Conservation (phyloP, 352 stramenopile genomes). For the Peronospora destructor region DNA sequence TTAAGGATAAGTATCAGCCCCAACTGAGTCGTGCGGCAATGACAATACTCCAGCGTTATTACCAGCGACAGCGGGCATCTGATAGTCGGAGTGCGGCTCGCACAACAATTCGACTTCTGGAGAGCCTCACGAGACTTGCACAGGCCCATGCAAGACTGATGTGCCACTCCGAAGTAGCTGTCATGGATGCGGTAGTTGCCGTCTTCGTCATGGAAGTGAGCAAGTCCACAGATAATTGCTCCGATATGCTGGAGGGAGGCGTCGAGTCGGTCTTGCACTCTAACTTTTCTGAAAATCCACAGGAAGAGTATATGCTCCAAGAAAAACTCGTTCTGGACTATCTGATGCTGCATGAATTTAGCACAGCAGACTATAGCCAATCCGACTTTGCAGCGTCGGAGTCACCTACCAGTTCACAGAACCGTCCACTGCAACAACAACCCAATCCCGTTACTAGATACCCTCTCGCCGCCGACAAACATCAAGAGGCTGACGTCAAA, state of each 20-base stretch:
- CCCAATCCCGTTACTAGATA: constrained; percentile 9
- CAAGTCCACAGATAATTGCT: constrained; percentile 57
- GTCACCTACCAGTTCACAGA: not conserved
- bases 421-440: not conserved
- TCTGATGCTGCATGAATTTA: constrained; percentile 50
- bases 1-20: constrained; percentile 86
- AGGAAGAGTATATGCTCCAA: constrained; percentile 55
- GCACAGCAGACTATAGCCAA: constrained; percentile 18
- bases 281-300: constrained; percentile 54
- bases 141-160: constrained; percentile 88
- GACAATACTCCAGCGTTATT: constrained; percentile 88
- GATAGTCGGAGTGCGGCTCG: constrained; percentile 59
- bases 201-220: constrained; percentile 78
- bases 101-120: constrained; percentile 91
- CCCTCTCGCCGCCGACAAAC: constrained; percentile 7
- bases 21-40: constrained; percentile 76
- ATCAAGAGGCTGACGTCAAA: constrained; percentile 12
- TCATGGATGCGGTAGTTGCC: constrained; percentile 72
- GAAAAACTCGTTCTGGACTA: constrained; percentile 67
- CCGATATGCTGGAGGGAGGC: constrained; percentile 44
- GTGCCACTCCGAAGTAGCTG: constrained; percentile 54
- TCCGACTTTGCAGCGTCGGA: constrained; percentile 6
- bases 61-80: constrained; percentile 68
- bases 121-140: constrained; percentile 90
- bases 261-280: constrained; percentile 64